Percentiles rank a stretch among this genome's conserved stretches.
phyloP scores from a whole-genome alignment of 139 green algal species.

The Parachlorella kessleri region DNA sequence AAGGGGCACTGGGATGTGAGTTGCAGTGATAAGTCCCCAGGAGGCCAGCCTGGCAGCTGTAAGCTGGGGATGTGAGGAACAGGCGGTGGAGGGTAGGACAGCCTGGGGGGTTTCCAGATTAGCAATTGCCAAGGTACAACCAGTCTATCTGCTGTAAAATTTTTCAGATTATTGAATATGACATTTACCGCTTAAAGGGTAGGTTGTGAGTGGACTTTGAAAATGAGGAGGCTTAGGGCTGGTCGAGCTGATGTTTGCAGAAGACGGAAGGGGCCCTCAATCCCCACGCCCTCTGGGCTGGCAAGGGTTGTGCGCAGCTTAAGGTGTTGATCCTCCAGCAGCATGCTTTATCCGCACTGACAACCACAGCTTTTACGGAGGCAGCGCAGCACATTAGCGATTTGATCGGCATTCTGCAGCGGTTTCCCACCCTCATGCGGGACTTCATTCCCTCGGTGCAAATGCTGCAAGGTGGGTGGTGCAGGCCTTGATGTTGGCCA shows the following conservation, averaged over 20 bases:
- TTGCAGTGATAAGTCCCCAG: neutral
- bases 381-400: conserved; percentile 3
- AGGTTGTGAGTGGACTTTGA: too few relatives aligned
- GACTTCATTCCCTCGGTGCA: conserved; percentile 5
- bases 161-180: too few relatives aligned
- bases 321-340: conserved; percentile 18
- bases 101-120: neutral
- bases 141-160: too few relatives aligned
- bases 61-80: neutral
- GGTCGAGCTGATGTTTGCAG: too few relatives aligned
- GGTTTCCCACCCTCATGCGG: conserved; percentile 21
- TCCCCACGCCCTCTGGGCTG: conserved; percentile 1
- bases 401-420: conserved; percentile 14
- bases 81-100: neutral
- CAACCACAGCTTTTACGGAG: neutral
- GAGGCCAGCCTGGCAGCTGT: neutral
- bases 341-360: conserved; percentile 14
- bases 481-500: neutral
- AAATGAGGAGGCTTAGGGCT: too few relatives aligned
- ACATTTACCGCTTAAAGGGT: too few relatives aligned
- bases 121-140: conserved; percentile 2
- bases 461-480: conserved; percentile 27
- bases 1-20: neutral
- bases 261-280: conserved; percentile 4
- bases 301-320: conserved; percentile 17